Conservation (phyloP, 805 yeast species). For the Myxozyma neglecta region DNA sequence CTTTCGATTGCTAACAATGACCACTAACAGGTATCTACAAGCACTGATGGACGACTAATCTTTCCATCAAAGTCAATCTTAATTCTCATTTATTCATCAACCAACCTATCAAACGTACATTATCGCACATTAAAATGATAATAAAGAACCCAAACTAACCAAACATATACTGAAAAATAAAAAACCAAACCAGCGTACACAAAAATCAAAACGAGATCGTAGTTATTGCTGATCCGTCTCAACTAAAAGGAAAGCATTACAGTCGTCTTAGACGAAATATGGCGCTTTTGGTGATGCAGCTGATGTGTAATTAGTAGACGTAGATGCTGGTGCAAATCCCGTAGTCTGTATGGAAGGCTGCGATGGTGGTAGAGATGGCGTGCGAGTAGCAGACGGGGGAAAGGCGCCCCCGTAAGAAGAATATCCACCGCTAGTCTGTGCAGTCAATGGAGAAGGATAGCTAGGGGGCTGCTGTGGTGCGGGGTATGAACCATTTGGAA, state of each 20-base stretch:
- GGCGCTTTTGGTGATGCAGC: conserved; percentile 9
- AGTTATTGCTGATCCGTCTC: not conserved
- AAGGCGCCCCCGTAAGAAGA: too few relatives aligned
- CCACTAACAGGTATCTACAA: not conserved
- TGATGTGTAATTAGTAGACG: conserved; percentile 8
- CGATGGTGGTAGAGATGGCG: not conserved
- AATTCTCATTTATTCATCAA: not conserved
- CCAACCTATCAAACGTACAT: not conserved
- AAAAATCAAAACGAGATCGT: conserved; percentile 53
- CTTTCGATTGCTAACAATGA: not conserved
- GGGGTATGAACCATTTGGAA: not conserved
- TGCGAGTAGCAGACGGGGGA: not conserved
- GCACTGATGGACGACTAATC: conserved; percentile 12
- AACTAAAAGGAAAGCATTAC: conserved; percentile 49
- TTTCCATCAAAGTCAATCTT: not conserved
- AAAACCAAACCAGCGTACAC: not conserved
- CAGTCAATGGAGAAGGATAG: not conserved
- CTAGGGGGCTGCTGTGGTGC: not conserved
- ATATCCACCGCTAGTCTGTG: not conserved
- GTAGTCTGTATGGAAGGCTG: conserved; percentile 4
- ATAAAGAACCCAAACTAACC: not conserved
- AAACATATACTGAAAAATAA: not conserved
- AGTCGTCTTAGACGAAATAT: conserved; percentile 8
- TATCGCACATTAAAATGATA: not conserved
- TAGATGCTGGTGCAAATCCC: conserved; percentile 9